Evolutionary conservation across 768 basidiomycete species (phyloP).

Genomic region (Suillus bovinus): DNA sequence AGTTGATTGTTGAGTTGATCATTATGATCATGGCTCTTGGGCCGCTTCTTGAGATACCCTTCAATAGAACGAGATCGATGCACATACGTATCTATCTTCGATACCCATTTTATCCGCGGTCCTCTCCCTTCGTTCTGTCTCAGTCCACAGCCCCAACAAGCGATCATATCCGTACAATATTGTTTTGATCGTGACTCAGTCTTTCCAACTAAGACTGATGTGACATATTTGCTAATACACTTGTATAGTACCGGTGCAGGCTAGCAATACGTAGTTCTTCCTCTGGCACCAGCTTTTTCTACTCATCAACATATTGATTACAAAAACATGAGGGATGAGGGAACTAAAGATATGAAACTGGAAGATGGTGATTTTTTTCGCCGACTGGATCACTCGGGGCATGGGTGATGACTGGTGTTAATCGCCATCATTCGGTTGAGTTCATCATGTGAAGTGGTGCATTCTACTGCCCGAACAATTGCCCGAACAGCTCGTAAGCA

Average conservation of each 20-base stretch:
- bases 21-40: not conserved
- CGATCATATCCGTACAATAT: not conserved
- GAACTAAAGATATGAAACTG: too few relatives aligned
- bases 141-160: not conserved
- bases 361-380: too few relatives aligned
- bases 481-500: too few relatives aligned
- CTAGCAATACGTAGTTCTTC: not conserved
- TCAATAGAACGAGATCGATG: not conserved
- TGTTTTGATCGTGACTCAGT: too few relatives aligned
- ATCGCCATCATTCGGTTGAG: not conserved
- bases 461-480: too few relatives aligned
- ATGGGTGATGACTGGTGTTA: too few relatives aligned
- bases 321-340: too few relatives aligned
- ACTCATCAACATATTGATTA: too few relatives aligned
- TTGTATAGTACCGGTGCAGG: not conserved
- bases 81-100: not conserved
- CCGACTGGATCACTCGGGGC: too few relatives aligned
- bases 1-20: not conserved
- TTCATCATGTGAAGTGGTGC: too few relatives aligned
- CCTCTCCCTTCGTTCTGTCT: not conserved
- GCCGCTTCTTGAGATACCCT: not conserved
- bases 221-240: not conserved
- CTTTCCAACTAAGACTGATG: slow-evolving; percentile 1
- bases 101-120: not conserved
- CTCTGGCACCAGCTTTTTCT: not conserved